These are phyloP conservation scores for Blepharisma stoltei DNA, from an alignment of 73 alveolate species.

Conservation along the genomic window DNA sequence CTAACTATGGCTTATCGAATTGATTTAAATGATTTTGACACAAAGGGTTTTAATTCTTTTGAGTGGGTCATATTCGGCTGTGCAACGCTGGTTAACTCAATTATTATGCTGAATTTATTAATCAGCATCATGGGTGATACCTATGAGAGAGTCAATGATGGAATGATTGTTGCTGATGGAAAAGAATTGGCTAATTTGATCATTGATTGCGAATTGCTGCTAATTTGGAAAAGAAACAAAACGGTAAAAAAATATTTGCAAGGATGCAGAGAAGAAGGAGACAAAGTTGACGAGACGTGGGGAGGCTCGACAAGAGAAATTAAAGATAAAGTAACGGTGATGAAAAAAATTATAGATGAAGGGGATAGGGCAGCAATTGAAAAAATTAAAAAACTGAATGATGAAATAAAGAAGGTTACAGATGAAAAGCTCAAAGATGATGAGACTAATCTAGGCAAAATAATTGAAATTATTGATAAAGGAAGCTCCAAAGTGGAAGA, in stretches of 20 bases:
- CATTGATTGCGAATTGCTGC: constrained; percentile 7
- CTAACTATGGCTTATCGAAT: not conserved
- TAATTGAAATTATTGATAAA: too few relatives aligned
- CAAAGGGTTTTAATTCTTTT: not conserved
- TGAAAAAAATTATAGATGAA: too few relatives aligned
- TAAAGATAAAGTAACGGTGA: too few relatives aligned
- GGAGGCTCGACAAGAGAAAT: too few relatives aligned
- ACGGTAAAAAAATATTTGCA: constrained; percentile 13
- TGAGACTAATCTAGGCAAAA: too few relatives aligned
- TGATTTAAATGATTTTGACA: not conserved
- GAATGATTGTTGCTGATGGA: not conserved
- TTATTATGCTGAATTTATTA: not conserved
- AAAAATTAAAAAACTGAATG: too few relatives aligned
- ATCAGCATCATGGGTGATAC: constrained; percentile 23
- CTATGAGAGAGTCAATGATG: constrained; percentile 9
- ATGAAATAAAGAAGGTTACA: too few relatives aligned
- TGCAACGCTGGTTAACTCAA: not conserved
- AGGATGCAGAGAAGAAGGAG: constrained; percentile 17
- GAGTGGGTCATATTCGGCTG: not conserved
- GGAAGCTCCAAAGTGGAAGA: too few relatives aligned
- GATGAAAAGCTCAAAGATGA: too few relatives aligned
- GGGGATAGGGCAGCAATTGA: too few relatives aligned
- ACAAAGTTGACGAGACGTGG: not conserved
- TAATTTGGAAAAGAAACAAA: not conserved
- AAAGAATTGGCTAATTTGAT: constrained; percentile 8